Percentiles rank a stretch among this genome's conserved stretches.
These are phyloP conservation scores for Hyparrhenia diplandra DNA, from an alignment of 176 grass and related monocot genomes.

Conservation along the genomic window DNA sequence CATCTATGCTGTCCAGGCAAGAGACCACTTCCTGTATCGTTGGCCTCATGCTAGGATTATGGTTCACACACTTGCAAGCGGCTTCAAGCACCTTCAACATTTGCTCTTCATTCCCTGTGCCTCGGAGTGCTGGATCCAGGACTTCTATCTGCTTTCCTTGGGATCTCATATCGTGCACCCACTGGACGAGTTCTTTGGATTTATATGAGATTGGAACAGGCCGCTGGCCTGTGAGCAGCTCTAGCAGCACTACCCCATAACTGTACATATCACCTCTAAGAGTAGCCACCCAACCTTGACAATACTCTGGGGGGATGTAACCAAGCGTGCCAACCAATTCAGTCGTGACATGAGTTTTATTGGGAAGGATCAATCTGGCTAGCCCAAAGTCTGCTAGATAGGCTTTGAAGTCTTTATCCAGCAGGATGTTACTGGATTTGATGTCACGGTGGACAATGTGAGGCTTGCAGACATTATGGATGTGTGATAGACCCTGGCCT, in stretches of 20 bases:
- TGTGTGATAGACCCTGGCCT: conserved; percentile 48
- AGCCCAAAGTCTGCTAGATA: conserved; percentile 70
- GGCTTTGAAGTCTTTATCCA: conserved; percentile 58
- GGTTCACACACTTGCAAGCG: conserved; percentile 46
- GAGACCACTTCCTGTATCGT: conserved; percentile 40
- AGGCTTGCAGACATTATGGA: conserved; percentile 63
- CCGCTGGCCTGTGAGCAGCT: conserved; percentile 59
- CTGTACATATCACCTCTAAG: conserved; percentile 78
- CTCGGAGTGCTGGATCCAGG: conserved; percentile 33
- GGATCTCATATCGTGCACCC: conserved; percentile 48
- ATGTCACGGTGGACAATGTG: conserved; percentile 82
- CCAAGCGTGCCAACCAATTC: conserved; percentile 74
- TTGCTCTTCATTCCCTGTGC: conserved; percentile 45
- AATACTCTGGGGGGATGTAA: conserved; percentile 80
- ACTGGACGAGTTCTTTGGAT: conserved; percentile 49
- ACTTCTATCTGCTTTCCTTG: conserved; percentile 42
- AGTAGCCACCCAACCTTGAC: conserved; percentile 63
- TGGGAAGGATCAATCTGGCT: conserved; percentile 59
- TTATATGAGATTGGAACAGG: conserved; percentile 37
- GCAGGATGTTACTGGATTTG: conserved; percentile 77
- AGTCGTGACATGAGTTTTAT: conserved; percentile 69
- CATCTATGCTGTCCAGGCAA: conserved; percentile 34
- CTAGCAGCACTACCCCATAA: conserved; percentile 78
- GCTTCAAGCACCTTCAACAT: conserved; percentile 62
- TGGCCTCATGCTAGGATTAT: conserved; percentile 42